phyloP scores from a whole-genome alignment of 148 eudicot species.

The Chenopodium formosanum region DNA sequence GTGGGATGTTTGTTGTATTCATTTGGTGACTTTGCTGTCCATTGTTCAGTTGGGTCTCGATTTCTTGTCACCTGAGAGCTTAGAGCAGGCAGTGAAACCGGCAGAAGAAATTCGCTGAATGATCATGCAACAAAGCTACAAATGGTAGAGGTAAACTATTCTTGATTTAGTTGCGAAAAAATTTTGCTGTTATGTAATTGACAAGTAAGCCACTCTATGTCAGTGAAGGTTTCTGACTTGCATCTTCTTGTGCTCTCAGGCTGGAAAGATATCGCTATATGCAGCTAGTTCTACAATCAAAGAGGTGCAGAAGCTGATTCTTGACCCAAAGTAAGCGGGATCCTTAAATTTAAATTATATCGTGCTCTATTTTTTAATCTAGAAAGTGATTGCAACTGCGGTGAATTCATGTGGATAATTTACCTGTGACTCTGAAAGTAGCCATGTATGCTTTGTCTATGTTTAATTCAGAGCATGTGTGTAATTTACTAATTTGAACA shows the following conservation, averaged over 20 bases:
- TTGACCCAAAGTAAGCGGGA: conserved; percentile 85
- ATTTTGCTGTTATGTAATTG: not conserved
- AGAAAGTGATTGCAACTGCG: not conserved
- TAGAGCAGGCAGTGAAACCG: conserved; percentile 57
- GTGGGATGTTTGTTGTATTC: conserved; percentile 6
- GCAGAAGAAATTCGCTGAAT: conserved; percentile 85
- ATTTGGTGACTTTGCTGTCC: conserved; percentile 52
- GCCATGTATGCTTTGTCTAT: not conserved
- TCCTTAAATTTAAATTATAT: not conserved
- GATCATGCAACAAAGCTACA: conserved; percentile 90
- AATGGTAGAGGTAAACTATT: conserved; percentile 67
- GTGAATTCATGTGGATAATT: not conserved
- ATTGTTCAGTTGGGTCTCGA: conserved; percentile 88
- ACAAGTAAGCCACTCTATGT: not conserved
- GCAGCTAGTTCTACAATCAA: conserved; percentile 97
- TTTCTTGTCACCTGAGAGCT: conserved; percentile 93
- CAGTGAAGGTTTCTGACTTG: conserved; percentile 14
- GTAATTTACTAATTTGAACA: not conserved
- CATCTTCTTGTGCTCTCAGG: conserved; percentile 47
- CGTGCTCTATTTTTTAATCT: not conserved
- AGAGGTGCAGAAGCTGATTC: conserved; percentile 88
- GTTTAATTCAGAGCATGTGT: not conserved
- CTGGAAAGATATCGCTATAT: conserved; percentile 86
- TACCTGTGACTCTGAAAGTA: not conserved
- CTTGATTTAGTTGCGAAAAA: not conserved